phyloP scores from a whole-genome alignment of 768 basidiomycete genomes.

The Lentinula raphanica region DNA sequence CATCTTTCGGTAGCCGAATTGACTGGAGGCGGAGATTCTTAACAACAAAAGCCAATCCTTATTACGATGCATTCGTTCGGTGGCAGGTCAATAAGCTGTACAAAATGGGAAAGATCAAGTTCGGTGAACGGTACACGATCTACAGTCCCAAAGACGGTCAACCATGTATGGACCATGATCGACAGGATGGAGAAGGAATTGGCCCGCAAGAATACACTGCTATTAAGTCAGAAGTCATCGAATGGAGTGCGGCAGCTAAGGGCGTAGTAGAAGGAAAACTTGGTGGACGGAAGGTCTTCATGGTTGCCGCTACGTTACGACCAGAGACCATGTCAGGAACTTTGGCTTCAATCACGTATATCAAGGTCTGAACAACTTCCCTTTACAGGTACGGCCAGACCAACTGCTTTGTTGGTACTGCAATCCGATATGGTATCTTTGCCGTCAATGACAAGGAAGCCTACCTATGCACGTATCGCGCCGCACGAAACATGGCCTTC shows the following conservation, averaged over 20 bases:
- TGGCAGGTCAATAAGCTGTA: slow-evolving; percentile 97
- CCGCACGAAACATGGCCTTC: slow-evolving; percentile 97
- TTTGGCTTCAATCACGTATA: slow-evolving; percentile 8
- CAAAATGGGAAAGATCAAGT: slow-evolving; percentile 88
- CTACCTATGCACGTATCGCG: slow-evolving; percentile 82
- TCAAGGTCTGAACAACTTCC: background rate
- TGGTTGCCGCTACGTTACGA: slow-evolving; percentile 94
- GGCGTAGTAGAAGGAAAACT: slow-evolving; percentile 60
- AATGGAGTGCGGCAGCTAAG: slow-evolving; percentile 74
- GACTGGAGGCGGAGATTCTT: slow-evolving; percentile 96
- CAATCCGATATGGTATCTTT: slow-evolving; percentile 89
- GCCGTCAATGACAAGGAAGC: slow-evolving; percentile 83
- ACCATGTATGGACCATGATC: slow-evolving; percentile 99
- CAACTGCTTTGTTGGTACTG: slow-evolving; percentile 91
- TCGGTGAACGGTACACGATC: slow-evolving; percentile 96
- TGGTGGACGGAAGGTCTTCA: slow-evolving; percentile 75
- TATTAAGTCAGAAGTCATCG: slow-evolving; percentile 88
- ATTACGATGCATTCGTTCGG: slow-evolving; percentile 93
- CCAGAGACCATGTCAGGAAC: slow-evolving; percentile 87
- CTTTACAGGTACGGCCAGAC: slow-evolving; percentile 87
- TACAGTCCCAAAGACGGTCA: slow-evolving; percentile 99
- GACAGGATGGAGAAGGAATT: slow-evolving; percentile 88
- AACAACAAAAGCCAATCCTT: slow-evolving; percentile 94
- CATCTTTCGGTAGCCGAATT: slow-evolving; percentile 86
- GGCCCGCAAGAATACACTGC: slow-evolving; percentile 95